Evolutionary conservation across 805 yeast genomes (phyloP), one percentile per base, ranked within the genome.

Genomic region (Pichia manshurica): DNA sequence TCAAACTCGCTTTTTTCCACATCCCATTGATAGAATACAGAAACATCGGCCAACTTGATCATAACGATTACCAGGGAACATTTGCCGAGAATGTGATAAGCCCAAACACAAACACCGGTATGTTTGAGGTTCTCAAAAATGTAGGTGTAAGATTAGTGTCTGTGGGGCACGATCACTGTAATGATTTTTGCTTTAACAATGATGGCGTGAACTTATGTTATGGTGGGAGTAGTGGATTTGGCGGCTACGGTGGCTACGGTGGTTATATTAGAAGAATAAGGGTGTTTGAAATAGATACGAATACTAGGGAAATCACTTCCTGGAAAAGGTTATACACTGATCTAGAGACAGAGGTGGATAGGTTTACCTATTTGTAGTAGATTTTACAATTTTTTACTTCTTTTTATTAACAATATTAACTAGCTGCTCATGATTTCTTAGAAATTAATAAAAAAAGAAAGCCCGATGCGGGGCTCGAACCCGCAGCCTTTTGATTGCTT

Each of bases 121-220:
- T 84, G 44, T 69, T 88, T 45, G 66, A 73, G 7, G 66, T 77
- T 0, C 67, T 93, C 22, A 72, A 73, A 6, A 67, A 74, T n/a
- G 52, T 86, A 8, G 95, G 91, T 0, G 89, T 93, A 1, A 69
- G 77, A 28, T 87, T 87, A 0, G 78, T 81, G 0, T 72, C 84
- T 46, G 95, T 87, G 15, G 99, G 99, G 0, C 99, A 93, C 63
- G 99, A 93, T 60, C 99, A 93, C 63, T 86, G 88, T 56, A 93
- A 93, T 64, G 98, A 93, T 60, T 93, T 77, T 62, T 93, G 99
- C 65, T 66, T 87, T 50, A 20, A 31, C 8, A 36, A 52, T 16
- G 84, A 85, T 54, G 72, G 56, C 67, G 67, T 47, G 29, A 87
- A 96, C 95, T 68, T 93, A 31, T 93, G 99, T 60, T 89, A 88